phyloP scores from a whole-genome alignment of 495 filamentous ascomycete species.

The Clohesyomyces aquaticus region DNA sequence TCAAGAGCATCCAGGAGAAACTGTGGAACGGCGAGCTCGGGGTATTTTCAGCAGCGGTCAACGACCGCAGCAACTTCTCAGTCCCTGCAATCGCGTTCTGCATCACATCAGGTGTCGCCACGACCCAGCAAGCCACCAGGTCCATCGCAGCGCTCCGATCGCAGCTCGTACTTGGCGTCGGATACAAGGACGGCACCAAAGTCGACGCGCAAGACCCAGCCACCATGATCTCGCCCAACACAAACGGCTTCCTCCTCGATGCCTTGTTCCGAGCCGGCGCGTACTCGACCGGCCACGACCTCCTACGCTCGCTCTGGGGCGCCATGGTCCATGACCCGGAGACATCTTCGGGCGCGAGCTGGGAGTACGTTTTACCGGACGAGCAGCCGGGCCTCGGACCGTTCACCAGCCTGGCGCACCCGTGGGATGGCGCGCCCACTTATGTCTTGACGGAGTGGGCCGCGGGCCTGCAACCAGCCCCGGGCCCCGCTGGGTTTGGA shows the following conservation, averaged over 20 bases:
- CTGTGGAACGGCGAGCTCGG: not conserved
- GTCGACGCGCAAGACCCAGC: constrained; percentile 4
- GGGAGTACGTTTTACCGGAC: constrained; percentile 49
- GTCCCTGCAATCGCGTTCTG: constrained; percentile 42
- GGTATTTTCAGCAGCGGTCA: constrained; percentile 20
- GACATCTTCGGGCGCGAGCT: constrained; percentile 47
- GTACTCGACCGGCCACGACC: not conserved
- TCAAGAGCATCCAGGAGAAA: not conserved
- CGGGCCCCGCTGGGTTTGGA: not conserved
- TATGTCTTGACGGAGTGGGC: constrained; percentile 43
- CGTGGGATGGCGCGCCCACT: constrained; percentile 50
- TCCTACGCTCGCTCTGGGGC: not conserved
- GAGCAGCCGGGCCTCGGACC: constrained; percentile 45
- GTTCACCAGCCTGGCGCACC: constrained; percentile 49
- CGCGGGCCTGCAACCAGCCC: not conserved
- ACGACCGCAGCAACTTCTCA: constrained; percentile 29
- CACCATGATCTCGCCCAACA: constrained; percentile 40
- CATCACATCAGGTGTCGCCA: constrained; percentile 43
- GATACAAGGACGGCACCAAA: constrained; percentile 37
- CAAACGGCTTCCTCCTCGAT: constrained; percentile 44
- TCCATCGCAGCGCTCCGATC: constrained; percentile 16
- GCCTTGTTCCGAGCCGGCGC: constrained; percentile 20
- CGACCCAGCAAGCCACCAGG: constrained; percentile 28
- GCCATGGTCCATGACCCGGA: not conserved
- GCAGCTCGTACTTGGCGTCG: constrained; percentile 8